Percentiles rank a stretch among this genome's conserved stretches.
These are phyloP conservation scores for Astrothelium subdiscretum DNA, from an alignment of 495 filamentous ascomycete species.

Conservation along the genomic window DNA sequence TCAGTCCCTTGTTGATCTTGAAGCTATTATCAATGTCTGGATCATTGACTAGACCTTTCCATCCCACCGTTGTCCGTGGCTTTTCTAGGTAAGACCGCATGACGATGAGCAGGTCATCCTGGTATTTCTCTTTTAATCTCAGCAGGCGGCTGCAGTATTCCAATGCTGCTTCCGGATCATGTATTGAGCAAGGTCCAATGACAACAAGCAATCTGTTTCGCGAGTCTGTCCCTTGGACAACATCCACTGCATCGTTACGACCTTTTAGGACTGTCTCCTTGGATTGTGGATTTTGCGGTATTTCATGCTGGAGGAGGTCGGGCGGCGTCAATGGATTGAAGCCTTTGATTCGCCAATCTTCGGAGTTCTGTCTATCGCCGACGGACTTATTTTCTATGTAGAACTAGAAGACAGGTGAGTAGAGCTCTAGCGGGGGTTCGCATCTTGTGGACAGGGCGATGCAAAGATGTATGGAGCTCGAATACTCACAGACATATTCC, in stretches of 20 bases:
- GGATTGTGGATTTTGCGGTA: constrained; percentile 65
- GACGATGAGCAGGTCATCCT: constrained; percentile 79
- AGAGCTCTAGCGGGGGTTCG: neutral
- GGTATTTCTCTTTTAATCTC: constrained; percentile 77
- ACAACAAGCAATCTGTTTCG: constrained; percentile 76
- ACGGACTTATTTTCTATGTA: constrained; percentile 84
- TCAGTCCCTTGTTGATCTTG: constrained; percentile 96
- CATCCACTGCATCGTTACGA: constrained; percentile 67
- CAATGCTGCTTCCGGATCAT: constrained; percentile 83
- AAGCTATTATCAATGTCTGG: constrained; percentile 98
- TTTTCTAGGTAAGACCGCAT: constrained; percentile 99
- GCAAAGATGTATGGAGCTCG: neutral
- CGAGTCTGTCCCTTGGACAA: constrained; percentile 70
- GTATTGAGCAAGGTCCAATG: constrained; percentile 93
- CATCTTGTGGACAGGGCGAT: neutral
- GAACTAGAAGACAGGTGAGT: constrained; percentile 41
- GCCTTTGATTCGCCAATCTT: constrained; percentile 82
- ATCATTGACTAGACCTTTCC: constrained; percentile 99
- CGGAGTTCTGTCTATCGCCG: constrained; percentile 62
- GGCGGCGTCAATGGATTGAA: constrained; percentile 90
- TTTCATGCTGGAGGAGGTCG: constrained; percentile 90
- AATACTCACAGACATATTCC: neutral
- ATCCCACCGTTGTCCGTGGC: constrained; percentile 94
- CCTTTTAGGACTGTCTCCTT: constrained; percentile 67
- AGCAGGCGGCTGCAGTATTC: constrained; percentile 85